Base-by-base conservation (phyloP, 352 stramenopile genomes). In the Pythium aquatile region DNA sequence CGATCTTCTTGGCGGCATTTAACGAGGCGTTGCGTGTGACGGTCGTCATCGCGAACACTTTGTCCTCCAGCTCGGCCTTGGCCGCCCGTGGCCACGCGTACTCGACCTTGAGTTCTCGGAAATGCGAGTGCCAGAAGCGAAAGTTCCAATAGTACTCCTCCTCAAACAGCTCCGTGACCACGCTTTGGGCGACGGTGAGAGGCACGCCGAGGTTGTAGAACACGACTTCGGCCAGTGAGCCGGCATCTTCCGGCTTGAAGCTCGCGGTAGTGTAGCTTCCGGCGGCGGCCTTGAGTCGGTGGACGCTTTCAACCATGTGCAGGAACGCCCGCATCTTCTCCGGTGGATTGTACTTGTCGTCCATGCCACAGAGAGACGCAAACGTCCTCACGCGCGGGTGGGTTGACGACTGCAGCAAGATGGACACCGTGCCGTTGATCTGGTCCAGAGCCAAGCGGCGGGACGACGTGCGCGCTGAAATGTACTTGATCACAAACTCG, bases 121-220 rank as follows among this genome's bases (percentile, higher is more conserved):
- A 89, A 17, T 82, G 77, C 33, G 71, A 65, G 48, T 81, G 55
- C 76, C 84, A 90, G 68, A 92, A 94, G 51, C 82, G 69, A 46
- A 92, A 88, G 58, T 88, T 85, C 85, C 85, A 94, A 67, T 85
- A 90, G 61, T 77, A 87, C 30, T 91, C 85, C 20, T 90, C 74
- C 48, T 75, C 67, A 29, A 94, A 94, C 53, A 94, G 77, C 58
- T 92, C 83, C 1, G 53, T 42, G 35, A 92, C 76, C 2, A 94
- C 75, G 35, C 74, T 68, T 17, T 84, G 68, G 3, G 79, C 83
- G 37, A 84, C 75, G 5, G 78, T 70, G 49, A 89, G 78, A 26
- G 81, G 55, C 33, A 90, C 69, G 14, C 79, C 81, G 28, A 90
- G 77, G 62, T 87, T 88, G 65, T 88, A 76, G 66, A 91, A 92